These are phyloP conservation scores for Knufia fluminis DNA, from an alignment of 2,329 filamentous ascomycete species.

Conservation along the genomic window DNA sequence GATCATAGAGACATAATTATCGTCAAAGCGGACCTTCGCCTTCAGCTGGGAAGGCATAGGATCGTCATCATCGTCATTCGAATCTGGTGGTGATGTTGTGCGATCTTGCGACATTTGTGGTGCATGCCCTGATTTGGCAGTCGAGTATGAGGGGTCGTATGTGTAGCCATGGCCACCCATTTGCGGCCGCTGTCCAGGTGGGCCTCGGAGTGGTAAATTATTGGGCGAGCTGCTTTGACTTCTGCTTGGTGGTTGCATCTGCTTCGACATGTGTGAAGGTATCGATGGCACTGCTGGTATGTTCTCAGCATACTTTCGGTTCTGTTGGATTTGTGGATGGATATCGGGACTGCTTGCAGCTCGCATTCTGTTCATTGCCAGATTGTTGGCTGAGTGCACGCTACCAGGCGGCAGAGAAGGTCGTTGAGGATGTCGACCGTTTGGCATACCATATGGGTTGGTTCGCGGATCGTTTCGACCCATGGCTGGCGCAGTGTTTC, in stretches of 20 bases:
- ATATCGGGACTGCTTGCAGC: slow-evolving; percentile 96
- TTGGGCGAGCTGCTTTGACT: slow-evolving; percentile 75
- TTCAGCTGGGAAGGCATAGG: slow-evolving; percentile 70
- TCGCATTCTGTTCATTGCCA: slow-evolving; percentile 58
- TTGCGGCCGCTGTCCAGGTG: slow-evolving; percentile 25
- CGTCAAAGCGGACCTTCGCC: slow-evolving; percentile 87
- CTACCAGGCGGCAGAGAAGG: slow-evolving; percentile 70
- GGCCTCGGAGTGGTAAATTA: slow-evolving; percentile 56
- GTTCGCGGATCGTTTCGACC: slow-evolving; percentile 61
- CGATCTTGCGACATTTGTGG: slow-evolving; percentile 23
- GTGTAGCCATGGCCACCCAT: slow-evolving; percentile 19
- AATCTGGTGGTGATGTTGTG: slow-evolving; percentile 27
- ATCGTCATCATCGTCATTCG: slow-evolving; percentile 26
- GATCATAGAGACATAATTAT: slow-evolving; percentile 89
- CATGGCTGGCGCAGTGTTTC: slow-evolving; percentile 83
- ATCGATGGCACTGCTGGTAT: slow-evolving; percentile 69
- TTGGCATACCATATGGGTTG: slow-evolving; percentile 50
- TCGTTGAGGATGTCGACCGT: slow-evolving; percentile 47
- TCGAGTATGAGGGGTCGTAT: slow-evolving; percentile 18
- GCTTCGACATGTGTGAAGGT: slow-evolving; percentile 57
- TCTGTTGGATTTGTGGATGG: slow-evolving; percentile 53
- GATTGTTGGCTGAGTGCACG: slow-evolving; percentile 39
- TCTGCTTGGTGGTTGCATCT: slow-evolving; percentile 56
- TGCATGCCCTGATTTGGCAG: slow-evolving; percentile 17
- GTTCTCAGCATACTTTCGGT: slow-evolving; percentile 39